These are phyloP conservation scores for Akebia trifoliata DNA, from an alignment of 164 flowering plant genomes.

Conservation along the genomic window DNA sequence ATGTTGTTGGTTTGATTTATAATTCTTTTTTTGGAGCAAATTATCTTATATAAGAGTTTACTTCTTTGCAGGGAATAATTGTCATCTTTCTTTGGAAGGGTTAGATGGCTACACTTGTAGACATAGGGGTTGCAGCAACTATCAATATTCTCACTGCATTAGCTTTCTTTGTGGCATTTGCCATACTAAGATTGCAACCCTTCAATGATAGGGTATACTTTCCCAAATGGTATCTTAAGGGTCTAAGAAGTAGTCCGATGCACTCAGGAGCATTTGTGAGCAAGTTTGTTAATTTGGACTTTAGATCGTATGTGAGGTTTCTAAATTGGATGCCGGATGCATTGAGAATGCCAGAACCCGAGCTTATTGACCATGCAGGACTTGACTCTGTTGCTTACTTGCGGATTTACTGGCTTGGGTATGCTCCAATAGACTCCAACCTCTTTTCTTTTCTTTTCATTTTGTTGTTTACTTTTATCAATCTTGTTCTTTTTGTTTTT, in stretches of 20 bases:
- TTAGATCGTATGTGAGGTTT: slow-evolving; percentile 17
- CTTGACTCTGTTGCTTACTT: slow-evolving; percentile 26
- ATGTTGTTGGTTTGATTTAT: too few species aligned
- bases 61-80: slow-evolving; percentile 5
- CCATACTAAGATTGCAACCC: slow-evolving; percentile 22
- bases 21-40: too few species aligned
- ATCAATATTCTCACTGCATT: slow-evolving; percentile 21
- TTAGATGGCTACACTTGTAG: slow-evolving; percentile 20
- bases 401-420: slow-evolving; percentile 27
- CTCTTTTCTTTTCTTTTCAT: not conserved
- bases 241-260: slow-evolving; percentile 23
- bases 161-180: slow-evolving; percentile 22
- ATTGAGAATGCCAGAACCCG: slow-evolving; percentile 27
- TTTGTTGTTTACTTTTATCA: not conserved
- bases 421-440: slow-evolving; percentile 2
- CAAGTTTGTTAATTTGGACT: slow-evolving; percentile 23
- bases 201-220: slow-evolving; percentile 25
- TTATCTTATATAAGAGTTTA: slow-evolving; percentile 2
- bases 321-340: slow-evolving; percentile 26
- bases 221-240: slow-evolving; percentile 30
- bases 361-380: slow-evolving; percentile 28
- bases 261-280: slow-evolving; percentile 16
- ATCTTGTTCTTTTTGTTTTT: not conserved
- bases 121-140: slow-evolving; percentile 20
- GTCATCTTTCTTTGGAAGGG: not conserved